Conservation (phyloP, 768 basidiomycete species). For the Russula compacta region DNA sequence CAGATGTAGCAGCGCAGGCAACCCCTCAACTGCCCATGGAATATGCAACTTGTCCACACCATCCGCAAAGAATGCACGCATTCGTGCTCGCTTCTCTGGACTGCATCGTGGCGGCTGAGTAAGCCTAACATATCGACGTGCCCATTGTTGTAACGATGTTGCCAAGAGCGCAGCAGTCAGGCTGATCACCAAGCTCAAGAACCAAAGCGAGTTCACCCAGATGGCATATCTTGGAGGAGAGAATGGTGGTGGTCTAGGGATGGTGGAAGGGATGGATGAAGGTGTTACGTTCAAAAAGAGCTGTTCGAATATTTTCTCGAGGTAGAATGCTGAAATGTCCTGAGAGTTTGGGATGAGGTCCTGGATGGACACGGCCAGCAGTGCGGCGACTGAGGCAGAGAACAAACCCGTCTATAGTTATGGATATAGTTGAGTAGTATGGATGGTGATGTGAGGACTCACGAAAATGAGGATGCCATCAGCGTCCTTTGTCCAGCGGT, state of each 20-base stretch:
- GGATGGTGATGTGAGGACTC: not conserved
- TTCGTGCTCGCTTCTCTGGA: no score
- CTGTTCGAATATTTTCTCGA: not conserved
- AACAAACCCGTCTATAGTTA: not conserved
- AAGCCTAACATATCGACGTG: not conserved
- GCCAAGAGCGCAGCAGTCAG: no score
- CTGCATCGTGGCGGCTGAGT: not conserved
- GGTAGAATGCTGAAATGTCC: not conserved
- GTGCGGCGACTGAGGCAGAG: not conserved
- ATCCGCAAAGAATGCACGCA: not conserved
- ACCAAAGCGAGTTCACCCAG: slow-evolving; percentile 6
- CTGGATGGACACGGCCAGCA: not conserved
- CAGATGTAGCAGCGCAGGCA: not conserved
- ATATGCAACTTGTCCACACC: not conserved
- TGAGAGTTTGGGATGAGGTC: not conserved
- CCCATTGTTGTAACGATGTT: not conserved
- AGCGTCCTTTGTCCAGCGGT: not conserved
- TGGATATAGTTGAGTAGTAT: not conserved
- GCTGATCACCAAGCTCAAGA: not conserved
- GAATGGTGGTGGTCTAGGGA: not conserved
- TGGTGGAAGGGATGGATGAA: not conserved
- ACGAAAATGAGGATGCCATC: not conserved
- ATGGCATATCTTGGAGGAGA: not conserved
- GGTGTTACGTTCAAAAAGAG: not conserved
- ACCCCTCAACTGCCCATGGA: not conserved